phyloP scores from a whole-genome alignment of 1,284 basidiomycete genomes.

The Phylloporus sp. region DNA sequence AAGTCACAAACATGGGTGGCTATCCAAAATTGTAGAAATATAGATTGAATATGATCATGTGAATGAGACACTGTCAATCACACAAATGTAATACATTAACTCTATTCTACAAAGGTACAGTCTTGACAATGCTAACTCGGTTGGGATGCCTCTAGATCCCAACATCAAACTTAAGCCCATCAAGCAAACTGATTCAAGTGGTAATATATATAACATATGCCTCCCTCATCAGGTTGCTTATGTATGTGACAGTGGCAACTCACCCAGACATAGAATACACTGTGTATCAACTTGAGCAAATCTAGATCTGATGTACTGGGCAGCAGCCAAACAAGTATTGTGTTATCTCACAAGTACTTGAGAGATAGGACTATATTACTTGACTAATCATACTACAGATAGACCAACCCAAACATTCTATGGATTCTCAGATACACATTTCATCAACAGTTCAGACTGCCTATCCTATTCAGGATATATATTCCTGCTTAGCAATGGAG shows the following conservation, averaged over 20 bases:
- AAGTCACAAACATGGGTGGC: neutral
- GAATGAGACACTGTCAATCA: neutral
- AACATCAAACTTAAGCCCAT: neutral
- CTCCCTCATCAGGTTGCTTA: neutral
- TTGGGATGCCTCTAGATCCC: neutral
- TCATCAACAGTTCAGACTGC: no score
- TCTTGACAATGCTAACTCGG: neutral
- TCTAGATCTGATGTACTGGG: no score
- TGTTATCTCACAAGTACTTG: no score
- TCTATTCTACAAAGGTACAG: neutral
- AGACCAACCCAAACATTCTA: no score
- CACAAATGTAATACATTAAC: neutral
- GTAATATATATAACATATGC: neutral
- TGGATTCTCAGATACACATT: no score
- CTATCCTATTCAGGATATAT: no score
- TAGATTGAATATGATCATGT: neutral
- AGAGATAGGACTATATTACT: no score
- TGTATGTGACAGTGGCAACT: neutral
- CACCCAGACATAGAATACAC: neutral
- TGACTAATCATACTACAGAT: no score
- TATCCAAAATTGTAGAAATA: neutral
- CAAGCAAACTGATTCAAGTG: neutral
- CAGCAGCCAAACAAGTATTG: no score
- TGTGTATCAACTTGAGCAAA: neutral
- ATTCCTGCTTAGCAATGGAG: no score